A percentile compares a stretch with the other conserved stretches of the same genome.
Conservation (phyloP, 1,139 yeast genomes). For the Hansenula anomala region DNA sequence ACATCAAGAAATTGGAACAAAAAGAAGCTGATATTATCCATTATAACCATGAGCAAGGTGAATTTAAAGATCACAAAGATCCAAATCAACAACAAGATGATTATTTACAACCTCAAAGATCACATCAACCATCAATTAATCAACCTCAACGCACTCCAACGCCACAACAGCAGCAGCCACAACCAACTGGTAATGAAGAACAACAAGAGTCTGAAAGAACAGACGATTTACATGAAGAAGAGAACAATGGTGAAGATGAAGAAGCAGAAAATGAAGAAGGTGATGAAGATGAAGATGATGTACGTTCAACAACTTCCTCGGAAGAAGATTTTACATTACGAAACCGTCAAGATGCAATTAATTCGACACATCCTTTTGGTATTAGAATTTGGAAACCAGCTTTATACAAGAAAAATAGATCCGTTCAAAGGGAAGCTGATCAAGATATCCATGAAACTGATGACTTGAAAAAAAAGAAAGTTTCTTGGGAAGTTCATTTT, state of each 20-base stretch:
- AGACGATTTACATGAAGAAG: conserved; percentile 14
- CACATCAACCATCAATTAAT: no score
- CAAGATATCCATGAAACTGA: conserved; percentile 88
- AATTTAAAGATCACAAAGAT: neutral
- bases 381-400: conserved; percentile 99
- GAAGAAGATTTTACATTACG: conserved; percentile 83
- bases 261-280: conserved; percentile 15
- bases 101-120: conserved; percentile 3
- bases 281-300: conserved; percentile 25
- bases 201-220: conserved; percentile 2
- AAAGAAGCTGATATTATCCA: conserved; percentile 22
- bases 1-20: conserved; percentile 18
- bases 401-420: conserved; percentile 83
- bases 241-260: conserved; percentile 12
- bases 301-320: conserved; percentile 47
- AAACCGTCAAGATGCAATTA: conserved; percentile 94
- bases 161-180: no score
- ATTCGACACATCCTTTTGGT: conserved; percentile 96
- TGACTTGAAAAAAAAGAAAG: conserved; percentile 29
- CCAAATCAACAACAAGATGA: conserved; percentile 3
- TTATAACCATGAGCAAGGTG: conserved; percentile 7
- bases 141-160: no score
- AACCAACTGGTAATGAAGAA: neutral
- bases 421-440: conserved; percentile 88
- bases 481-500: conserved; percentile 58